A percentile compares a stretch with the other conserved stretches of the same genome.
phyloP scores from a whole-genome alignment of 23 red algal genomes.

The Agarophyton chilense region DNA sequence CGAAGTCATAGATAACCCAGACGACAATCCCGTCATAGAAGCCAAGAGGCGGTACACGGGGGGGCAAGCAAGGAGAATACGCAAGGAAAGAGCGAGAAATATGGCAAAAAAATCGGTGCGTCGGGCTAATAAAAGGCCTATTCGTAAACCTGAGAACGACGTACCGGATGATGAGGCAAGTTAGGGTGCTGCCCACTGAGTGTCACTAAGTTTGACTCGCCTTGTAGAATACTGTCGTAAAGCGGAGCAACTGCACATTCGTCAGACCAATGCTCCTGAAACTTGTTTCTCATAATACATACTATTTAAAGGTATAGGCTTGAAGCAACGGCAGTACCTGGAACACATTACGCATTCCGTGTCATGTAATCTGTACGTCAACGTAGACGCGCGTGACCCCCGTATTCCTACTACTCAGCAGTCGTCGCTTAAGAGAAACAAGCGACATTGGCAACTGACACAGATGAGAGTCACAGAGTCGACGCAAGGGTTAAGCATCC shows the following conservation, averaged over 20 bases:
- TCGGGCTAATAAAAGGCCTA: slow-evolving; percentile 45
- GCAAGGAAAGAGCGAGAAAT: slow-evolving; percentile 65
- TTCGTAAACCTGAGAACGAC: slow-evolving; percentile 67
- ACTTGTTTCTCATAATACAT: neutral
- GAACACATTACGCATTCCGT: neutral
- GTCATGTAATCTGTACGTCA: no score
- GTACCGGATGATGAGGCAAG: slow-evolving; percentile 44
- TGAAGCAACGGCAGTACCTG: neutral
- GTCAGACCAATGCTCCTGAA: neutral
- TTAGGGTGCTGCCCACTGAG: neutral
- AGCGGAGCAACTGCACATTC: neutral
- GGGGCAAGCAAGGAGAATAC: slow-evolving; percentile 74
- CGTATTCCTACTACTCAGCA: no score
- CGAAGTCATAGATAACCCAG: slow-evolving; percentile 32
- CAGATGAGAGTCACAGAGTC: neutral
- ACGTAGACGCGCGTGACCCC: no score
- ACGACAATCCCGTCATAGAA: slow-evolving; percentile 12
- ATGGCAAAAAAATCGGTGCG: slow-evolving; percentile 29
- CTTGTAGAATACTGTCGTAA: slow-evolving; percentile 35
- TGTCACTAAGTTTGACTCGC: no score
- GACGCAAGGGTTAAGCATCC: neutral
- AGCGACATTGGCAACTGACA: no score
- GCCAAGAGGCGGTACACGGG: slow-evolving; percentile 62
- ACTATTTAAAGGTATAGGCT: neutral
- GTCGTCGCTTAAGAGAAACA: no score